These are phyloP conservation scores for Erythrophleum fordii DNA, from an alignment of 306 rosid genomes.

Conservation along the genomic window DNA sequence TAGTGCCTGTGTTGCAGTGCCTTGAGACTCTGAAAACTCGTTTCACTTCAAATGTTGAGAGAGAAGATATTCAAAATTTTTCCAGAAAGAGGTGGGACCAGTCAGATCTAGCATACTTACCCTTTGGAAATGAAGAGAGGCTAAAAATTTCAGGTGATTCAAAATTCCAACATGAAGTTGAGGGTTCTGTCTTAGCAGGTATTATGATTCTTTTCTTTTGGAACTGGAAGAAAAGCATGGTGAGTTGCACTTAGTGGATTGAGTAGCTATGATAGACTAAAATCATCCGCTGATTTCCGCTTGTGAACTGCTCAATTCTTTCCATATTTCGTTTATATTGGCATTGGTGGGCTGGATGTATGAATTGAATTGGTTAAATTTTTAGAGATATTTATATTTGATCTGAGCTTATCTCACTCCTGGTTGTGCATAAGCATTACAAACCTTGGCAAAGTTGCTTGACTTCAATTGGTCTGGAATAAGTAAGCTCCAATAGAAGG, in stretches of 20 bases:
- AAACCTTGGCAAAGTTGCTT: conserved; percentile 9
- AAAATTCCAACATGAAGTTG: conserved; percentile 45
- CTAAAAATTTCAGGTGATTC: conserved; percentile 33
- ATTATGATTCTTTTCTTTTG: conserved; percentile 24
- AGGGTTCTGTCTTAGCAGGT: conserved; percentile 54
- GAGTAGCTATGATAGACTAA: background rate
- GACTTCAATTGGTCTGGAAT: background rate
- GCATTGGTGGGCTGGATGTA: background rate
- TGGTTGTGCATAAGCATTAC: background rate
- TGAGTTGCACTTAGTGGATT: background rate
- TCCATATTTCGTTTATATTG: background rate
- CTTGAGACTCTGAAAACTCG: conserved; percentile 73
- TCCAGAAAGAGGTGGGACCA: conserved; percentile 74
- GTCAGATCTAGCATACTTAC: conserved; percentile 52
- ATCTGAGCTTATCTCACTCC: background rate
- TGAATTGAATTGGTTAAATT: background rate
- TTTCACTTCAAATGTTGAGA: conserved; percentile 63
- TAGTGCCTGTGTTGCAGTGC: conserved; percentile 84
- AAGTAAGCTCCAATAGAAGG: conserved; percentile 1
- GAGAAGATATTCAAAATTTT: conserved; percentile 56
- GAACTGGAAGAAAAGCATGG: background rate
- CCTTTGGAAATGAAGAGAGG: conserved; percentile 17
- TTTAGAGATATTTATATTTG: background rate
- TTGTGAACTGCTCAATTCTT: conserved; percentile 12
- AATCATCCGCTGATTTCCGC: background rate